phyloP scores from a whole-genome alignment of 2,329 filamentous ascomycete species.

The Penicillium hesseltinei region DNA sequence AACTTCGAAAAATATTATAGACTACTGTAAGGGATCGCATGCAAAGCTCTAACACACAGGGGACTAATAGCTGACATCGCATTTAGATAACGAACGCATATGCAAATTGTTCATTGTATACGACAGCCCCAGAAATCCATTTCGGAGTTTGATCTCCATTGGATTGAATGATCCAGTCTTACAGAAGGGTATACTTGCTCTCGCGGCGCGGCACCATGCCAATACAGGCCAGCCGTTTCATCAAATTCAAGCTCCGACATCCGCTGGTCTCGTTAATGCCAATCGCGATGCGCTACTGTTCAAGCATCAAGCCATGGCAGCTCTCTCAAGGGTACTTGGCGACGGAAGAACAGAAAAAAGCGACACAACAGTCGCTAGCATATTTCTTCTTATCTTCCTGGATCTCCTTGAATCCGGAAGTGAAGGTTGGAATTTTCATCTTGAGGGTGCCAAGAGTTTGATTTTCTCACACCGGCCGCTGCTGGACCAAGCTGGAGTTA shows the following conservation, averaged over 20 bases:
- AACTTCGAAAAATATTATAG: constrained; percentile 8
- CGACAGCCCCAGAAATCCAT: constrained; percentile 36
- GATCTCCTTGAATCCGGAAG: constrained; percentile 35
- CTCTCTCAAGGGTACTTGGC: constrained; percentile 24
- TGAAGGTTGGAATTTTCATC: constrained; percentile 35
- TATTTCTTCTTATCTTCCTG: constrained; percentile 35
- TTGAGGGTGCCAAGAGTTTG: constrained; percentile 33
- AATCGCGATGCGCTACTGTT: constrained; percentile 33
- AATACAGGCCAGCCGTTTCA: constrained; percentile 29
- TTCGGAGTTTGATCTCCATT: constrained; percentile 33
- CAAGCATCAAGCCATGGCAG: constrained; percentile 36
- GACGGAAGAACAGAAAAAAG: constrained; percentile 10
- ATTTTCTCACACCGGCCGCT: constrained; percentile 20
- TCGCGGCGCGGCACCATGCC: constrained; percentile 36
- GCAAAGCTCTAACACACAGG: not conserved
- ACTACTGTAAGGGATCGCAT: not conserved
- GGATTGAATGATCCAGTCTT: constrained; percentile 29
- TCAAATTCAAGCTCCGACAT: constrained; percentile 7
- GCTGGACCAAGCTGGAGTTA: constrained; percentile 11
- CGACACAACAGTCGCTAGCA: constrained; percentile 34
- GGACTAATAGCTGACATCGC: not conserved
- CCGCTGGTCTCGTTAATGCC: constrained; percentile 15
- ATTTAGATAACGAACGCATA: constrained; percentile 35
- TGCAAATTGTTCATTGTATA: constrained; percentile 38
- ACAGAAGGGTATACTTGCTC: constrained; percentile 33